phyloP scores from a whole-genome alignment of 2,329 filamentous ascomycete genomes.

The Periglandula ipomoeae region DNA sequence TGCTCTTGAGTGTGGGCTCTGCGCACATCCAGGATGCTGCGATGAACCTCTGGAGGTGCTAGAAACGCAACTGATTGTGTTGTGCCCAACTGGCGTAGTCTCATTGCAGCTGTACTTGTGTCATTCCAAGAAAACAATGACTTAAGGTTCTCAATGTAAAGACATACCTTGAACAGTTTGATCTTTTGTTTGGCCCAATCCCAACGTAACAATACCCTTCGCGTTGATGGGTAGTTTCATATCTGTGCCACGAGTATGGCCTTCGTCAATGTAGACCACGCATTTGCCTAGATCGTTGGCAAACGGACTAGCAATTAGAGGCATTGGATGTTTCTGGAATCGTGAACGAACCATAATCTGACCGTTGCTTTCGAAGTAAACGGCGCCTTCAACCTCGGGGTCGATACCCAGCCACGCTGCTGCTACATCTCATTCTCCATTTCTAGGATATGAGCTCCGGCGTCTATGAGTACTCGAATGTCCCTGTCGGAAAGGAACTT shows the following conservation, averaged over 20 bases:
- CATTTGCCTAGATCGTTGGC: slow-evolving; percentile 45
- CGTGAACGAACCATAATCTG: slow-evolving; percentile 24
- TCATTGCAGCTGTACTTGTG: slow-evolving; percentile 46
- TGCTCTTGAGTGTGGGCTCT: not conserved
- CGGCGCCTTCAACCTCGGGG: slow-evolving; percentile 18
- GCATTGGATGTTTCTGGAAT: not conserved
- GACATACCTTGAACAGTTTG: slow-evolving; percentile 54
- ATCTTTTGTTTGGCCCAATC: slow-evolving; percentile 57
- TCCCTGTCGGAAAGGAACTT: not conserved
- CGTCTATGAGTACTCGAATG: slow-evolving; percentile 44
- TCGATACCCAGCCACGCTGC: slow-evolving; percentile 36
- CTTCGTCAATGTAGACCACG: slow-evolving; percentile 59
- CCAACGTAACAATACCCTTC: slow-evolving; percentile 57
- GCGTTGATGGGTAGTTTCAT: slow-evolving; percentile 47
- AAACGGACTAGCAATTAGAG: slow-evolving; percentile 40
- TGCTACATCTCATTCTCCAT: slow-evolving; percentile 47
- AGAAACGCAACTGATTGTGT: slow-evolving; percentile 49
- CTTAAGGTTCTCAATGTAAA: not conserved
- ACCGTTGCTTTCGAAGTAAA: slow-evolving; percentile 49
- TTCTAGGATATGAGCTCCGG: slow-evolving; percentile 61
- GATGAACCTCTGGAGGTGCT: slow-evolving; percentile 50
- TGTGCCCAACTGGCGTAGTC: slow-evolving; percentile 46
- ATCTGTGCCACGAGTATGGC: slow-evolving; percentile 61
- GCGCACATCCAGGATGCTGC: slow-evolving; percentile 44
- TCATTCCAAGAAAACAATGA: not conserved